phyloP scores from a whole-genome alignment of 768 basidiomycete genomes.

The Pulveroboletus sp. region DNA sequence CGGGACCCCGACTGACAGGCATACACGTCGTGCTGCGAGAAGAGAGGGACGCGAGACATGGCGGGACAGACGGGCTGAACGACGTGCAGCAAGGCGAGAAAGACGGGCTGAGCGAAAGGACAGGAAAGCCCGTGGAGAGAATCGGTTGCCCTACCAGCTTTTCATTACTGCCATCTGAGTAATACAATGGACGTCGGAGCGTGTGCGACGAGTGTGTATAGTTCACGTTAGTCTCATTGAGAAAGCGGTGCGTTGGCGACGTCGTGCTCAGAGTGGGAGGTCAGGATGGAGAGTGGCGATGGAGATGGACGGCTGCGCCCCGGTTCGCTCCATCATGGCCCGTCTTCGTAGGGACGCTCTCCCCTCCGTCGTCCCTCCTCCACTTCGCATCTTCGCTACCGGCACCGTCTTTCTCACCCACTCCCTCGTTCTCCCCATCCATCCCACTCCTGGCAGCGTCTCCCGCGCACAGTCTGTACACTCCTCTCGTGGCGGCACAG shows the following conservation, averaged over 20 bases:
- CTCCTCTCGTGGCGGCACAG: conserved; percentile 66
- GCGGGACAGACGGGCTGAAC: conserved; percentile 11
- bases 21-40: neutral
- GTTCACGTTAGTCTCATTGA: too few species aligned
- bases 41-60: conserved; percentile 13
- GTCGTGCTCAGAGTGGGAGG: too few species aligned
- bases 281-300: too few species aligned
- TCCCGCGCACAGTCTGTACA: conserved; percentile 69
- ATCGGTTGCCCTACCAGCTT: conserved; percentile 17
- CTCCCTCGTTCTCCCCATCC: conserved; percentile 55
- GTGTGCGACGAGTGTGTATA: too few species aligned
- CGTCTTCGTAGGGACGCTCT: conserved; percentile 27
- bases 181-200: too few species aligned
- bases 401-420: conserved; percentile 80
- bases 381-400: conserved; percentile 67
- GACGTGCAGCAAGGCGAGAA: conserved; percentile 15
- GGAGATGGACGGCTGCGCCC: neutral
- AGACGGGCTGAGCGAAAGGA: conserved; percentile 10
- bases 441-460: conserved; percentile 54
- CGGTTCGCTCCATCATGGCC: conserved; percentile 16
- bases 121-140: conserved; percentile 15
- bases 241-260: too few species aligned
- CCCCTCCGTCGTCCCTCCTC: conserved; percentile 13
- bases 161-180: conserved; percentile 9
- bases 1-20: neutral